Evolutionary conservation across 164 flowering plant genomes (phyloP), one percentile per base, ranked within the genome.

Genomic region (Macadamia integrifolia): DNA sequence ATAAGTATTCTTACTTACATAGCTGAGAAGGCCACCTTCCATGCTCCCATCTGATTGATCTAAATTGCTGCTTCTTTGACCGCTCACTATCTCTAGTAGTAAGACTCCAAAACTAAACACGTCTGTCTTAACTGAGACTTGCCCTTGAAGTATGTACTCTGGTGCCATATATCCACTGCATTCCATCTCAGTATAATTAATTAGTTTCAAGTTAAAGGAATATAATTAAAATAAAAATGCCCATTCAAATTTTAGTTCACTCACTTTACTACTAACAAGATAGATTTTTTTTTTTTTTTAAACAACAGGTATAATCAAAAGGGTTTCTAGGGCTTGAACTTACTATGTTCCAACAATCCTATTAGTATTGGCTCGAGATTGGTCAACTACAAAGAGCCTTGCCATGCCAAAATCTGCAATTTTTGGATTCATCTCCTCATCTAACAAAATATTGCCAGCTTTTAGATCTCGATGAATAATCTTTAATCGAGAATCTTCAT

Each of bases 101-200:
- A 86, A 48, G 35, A 84, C 85, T 0, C 88, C 90, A 48, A 84
- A 84, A 60, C 86, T 80, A 62, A 58, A 86, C 1, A 84, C 81
- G 69, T 86, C 86, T 0, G 82, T 76, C 62, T 82, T 83, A 0
- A 69, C 69, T 0, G 87, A 86, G 57, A 82, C 78, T 1, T 71
- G 76, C n/a, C 87, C 87, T 12, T 69, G 77, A 77, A 73, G 66
- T 23, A 70, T 73, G 63, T 84, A 86, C 69, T 84, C 87, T 3
- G 87, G 89, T 46, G 89, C 65, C 84, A 86, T 86, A 42, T 86
- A 83, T 12, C 86, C 82, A 61, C 85, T 80, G 64, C 73, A 79
- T 28, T 30, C 35, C 62, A 57, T 17, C 0, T 35, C 3, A 35
- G 40, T 35, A 35, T 35, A 35, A 23, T 35, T 5, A 35, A 35